phyloP scores from a whole-genome alignment of 78 protist genomes.

The Thecamonas trahens region DNA sequence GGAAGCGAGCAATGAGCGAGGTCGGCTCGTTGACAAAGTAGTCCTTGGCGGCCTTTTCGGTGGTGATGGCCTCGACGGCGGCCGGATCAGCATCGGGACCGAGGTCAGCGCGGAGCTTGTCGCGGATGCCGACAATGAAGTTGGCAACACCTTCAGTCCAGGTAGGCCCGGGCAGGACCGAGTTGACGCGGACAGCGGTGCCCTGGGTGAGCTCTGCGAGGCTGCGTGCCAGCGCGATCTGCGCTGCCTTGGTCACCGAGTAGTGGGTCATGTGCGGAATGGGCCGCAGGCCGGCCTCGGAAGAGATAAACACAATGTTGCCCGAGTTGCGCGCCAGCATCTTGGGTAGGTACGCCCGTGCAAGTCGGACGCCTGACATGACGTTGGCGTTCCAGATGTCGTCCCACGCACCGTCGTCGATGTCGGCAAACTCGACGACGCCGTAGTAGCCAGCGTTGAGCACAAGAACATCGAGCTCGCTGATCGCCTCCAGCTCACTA shows the following conservation, averaged over 20 bases:
- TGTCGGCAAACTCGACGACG: background rate
- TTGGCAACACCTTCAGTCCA: slow-evolving; percentile 6
- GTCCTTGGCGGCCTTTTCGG: no score
- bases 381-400: background rate
- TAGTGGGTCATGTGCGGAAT: slow-evolving; percentile 5
- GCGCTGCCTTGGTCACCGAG: slow-evolving; percentile 6
- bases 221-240: background rate
- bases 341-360: background rate
- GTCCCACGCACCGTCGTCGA: background rate
- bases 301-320: background rate
- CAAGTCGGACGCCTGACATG: slow-evolving; percentile 1
- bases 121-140: no score
- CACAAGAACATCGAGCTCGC: background rate
- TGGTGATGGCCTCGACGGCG: background rate
- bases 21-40: background rate
- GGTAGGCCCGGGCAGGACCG: slow-evolving; percentile 8
- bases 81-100: no score
- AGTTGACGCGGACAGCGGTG: background rate
- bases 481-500: background rate
- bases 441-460: background rate
- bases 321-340: slow-evolving; percentile 3
- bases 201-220: slow-evolving; percentile 9
- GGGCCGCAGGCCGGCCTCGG: slow-evolving; percentile 3
- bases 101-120: background rate
- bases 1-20: background rate